phyloP scores from a whole-genome alignment of 169 alveolate genomes.

The Cryptosporidium andersoni region DNA sequence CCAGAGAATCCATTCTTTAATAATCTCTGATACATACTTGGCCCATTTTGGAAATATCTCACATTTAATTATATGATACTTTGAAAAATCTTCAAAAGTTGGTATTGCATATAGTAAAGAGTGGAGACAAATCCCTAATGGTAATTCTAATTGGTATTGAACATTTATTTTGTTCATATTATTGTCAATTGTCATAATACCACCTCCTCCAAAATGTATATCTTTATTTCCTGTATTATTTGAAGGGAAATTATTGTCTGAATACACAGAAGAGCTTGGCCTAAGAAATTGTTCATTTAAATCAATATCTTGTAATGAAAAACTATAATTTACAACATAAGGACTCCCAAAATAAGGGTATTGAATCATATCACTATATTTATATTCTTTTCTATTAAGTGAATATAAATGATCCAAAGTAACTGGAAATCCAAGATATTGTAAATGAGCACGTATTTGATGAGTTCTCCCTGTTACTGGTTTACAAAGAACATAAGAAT shows the following conservation, averaged over 20 bases:
- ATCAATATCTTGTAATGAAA: neutral
- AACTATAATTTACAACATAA: neutral
- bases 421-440: conserved; percentile 90
- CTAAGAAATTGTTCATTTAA: neutral
- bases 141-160: conserved; percentile 34
- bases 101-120: conserved; percentile 47
- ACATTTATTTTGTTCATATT: neutral
- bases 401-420: conserved; percentile 79
- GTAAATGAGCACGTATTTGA: conserved; percentile 95
- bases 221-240: neutral
- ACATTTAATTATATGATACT: conserved; percentile 16
- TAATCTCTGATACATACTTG: neutral
- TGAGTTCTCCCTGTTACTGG: conserved; percentile 98
- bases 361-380: too few relatives aligned
- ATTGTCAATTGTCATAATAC: conserved; percentile 10
- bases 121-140: conserved; percentile 56
- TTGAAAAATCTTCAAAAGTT: neutral
- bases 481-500: conserved; percentile 89
- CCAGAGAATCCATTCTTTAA: conserved; percentile 45
- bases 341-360: too few relatives aligned
- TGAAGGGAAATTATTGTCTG: neutral
- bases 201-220: conserved; percentile 61
- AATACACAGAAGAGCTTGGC: neutral
- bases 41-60: conserved; percentile 34
- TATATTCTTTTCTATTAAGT: neutral